Evolutionary conservation across 352 stramenopile genomes (phyloP), one percentile per base, ranked within the genome.

Genomic region (Pythium apleroticum): DNA sequence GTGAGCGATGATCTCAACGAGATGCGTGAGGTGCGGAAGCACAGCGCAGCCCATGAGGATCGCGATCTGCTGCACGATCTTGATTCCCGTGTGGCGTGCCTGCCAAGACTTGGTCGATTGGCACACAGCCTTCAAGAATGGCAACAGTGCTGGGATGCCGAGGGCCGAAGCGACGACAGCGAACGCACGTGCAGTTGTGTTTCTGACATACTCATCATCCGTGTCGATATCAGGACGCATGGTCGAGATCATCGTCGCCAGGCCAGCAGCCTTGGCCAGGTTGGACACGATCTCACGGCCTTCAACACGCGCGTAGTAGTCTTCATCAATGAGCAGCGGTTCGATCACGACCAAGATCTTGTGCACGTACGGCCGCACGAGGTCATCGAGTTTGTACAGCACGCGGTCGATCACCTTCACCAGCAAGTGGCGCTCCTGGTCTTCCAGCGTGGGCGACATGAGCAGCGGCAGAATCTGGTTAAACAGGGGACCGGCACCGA

Each of bases 341-440:
- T 99, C 97, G 66, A 99, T 99, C 20, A 99, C 97, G 11, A 99
- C 97, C 19, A 99, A 74, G 55, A 99, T 99, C 68, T 99, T 98
- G 85, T 99, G 97, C 33, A 99, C 97, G 70, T 97, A 99, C 0
- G 98, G 97, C n/a, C 97, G 88, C 30, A 99, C 97, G 12, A 99
- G 84, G 66, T 99, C 97, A 64, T 99, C 97, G 27, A 99, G 82
- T 70, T 99, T 99, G 84, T 99, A 99, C 30, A 99, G 74, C 28
- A 99, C 86, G 41, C 98, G 96, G 73, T 99, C 97, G 67, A 99
- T 99, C 17, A 99, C 97, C 75, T 99, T 99, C 27, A 99, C 97
- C 14, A 99, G 81, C 66, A 99, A 88, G 68, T 99, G 98, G 3
- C 98, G 86, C 69, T 99, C 97, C 72, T 99, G 97, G 77, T 99